Base-by-base conservation (phyloP, 371 early-diverging fungal species). In the Conidiobolus incongruus region DNA sequence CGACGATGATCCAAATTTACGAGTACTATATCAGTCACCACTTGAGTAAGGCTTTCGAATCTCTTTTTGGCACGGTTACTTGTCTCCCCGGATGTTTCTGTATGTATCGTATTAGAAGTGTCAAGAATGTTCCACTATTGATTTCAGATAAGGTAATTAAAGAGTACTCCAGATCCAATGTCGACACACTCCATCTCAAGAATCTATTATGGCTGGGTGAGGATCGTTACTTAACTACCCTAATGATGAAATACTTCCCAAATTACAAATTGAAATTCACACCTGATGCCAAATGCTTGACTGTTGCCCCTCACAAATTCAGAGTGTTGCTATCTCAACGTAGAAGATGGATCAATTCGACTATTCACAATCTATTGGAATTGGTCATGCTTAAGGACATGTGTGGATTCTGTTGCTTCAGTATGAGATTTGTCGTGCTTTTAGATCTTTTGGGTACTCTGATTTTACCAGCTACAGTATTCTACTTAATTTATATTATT, bases 231-330 rank as follows among this genome's bases (percentile, higher is more conserved):
- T 55, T 95, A 52, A 98, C 99, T 1, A 98, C 99, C 0, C 62
- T 99, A 16, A 73, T 99, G 58, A 72, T 99, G 52, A 98, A 98
- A 62, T 81, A 92, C 54, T 99, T 98, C 65, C 91, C 97, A n/a
- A 75, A 70, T 53, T 77, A 83, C 64, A 93, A 93, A 61, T 83
- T 87, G 61, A 85, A 83, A 40, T 99, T 99, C 60, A 81, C 87
- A 1, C 72, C 93, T 1, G 77, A 85, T 41, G 99, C 99, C 7
- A 77, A 76, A n/a, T n/a, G n/a, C n/a, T n/a, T n/a, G n/a, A n/a
- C n/a, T n/a, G n/a, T n/a, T n/a, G n/a, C n/a, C n/a, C n/a, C n/a
- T n/a, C n/a, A n/a, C n/a, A n/a, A n/a, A n/a, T n/a, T n/a, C n/a
- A n/a, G n/a, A n/a, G n/a, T n/a, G n/a, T n/a, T n/a, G n/a, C n/a